These are phyloP conservation scores for Fistulifera pelliculosa DNA, from an alignment of 108 stramenopile genomes.

Conservation along the genomic window DNA sequence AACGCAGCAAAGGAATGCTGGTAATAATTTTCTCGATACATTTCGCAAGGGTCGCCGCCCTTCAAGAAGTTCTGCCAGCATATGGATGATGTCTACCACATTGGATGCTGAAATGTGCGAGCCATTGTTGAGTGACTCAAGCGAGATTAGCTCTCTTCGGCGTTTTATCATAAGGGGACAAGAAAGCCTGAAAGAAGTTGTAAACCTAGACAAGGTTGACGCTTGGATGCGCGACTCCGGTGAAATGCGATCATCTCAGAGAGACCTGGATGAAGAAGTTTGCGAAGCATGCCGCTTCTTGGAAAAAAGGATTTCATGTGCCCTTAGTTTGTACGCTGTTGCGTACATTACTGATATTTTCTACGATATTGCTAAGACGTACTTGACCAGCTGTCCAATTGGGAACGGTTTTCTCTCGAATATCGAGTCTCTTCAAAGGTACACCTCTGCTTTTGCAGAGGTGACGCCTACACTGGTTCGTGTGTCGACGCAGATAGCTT, in stretches of 20 bases:
- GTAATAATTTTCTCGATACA: not conserved
- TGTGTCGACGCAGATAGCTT: slow-evolving; percentile 20
- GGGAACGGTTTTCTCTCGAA: not conserved
- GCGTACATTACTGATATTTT: slow-evolving; percentile 32
- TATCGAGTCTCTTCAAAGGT: slow-evolving; percentile 9
- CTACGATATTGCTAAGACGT: not conserved
- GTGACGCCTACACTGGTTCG: slow-evolving; percentile 24
- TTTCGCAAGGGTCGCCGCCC: slow-evolving; percentile 9
- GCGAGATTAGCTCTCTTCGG: slow-evolving; percentile 18
- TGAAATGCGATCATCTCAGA: slow-evolving; percentile 6
- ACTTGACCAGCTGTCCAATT: slow-evolving; percentile 4
- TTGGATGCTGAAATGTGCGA: slow-evolving; percentile 67
- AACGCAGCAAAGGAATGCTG: not conserved
- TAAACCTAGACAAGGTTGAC: slow-evolving; percentile 65
- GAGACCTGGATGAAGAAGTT: slow-evolving; percentile 7
- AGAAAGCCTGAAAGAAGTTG: slow-evolving; percentile 41
- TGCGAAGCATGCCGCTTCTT: slow-evolving; percentile 15
- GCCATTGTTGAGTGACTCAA: slow-evolving; percentile 31
- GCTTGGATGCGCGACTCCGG: slow-evolving; percentile 23
- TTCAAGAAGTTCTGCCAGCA: not conserved
- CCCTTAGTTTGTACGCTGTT: slow-evolving; percentile 41
- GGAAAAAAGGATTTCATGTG: slow-evolving; percentile 41
- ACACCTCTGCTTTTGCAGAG: slow-evolving; percentile 12
- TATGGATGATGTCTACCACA: slow-evolving; percentile 15
- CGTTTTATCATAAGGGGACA: slow-evolving; percentile 40